Conservation (phyloP, 2,329 filamentous ascomycete genomes). For the Mycosphaerella sp. region DNA sequence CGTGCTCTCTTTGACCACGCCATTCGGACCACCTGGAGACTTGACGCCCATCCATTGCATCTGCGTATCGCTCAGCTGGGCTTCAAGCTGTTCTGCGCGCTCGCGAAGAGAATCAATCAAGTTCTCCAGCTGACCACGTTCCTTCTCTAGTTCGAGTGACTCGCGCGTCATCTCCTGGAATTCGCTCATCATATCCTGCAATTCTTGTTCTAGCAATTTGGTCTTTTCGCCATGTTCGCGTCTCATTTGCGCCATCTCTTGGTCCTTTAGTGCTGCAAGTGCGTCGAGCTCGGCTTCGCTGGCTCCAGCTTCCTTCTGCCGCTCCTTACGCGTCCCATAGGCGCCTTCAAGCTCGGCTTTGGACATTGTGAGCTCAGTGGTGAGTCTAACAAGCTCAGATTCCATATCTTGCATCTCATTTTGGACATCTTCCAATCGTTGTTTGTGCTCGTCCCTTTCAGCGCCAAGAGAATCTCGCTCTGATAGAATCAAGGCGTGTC, state of each 20-base stretch:
- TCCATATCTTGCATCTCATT: constrained; percentile 44
- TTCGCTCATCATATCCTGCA: constrained; percentile 61
- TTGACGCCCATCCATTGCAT: constrained; percentile 59
- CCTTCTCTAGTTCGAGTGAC: constrained; percentile 64
- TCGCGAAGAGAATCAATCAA: constrained; percentile 59
- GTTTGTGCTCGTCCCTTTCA: constrained; percentile 15
- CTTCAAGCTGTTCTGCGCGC: constrained; percentile 57
- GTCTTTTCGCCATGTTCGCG: constrained; percentile 27
- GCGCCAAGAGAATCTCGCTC: constrained; percentile 19
- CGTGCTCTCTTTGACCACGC: constrained; percentile 47
- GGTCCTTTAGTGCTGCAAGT: constrained; percentile 38
- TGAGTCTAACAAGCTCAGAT: constrained; percentile 57
- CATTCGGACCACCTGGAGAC: constrained; percentile 40
- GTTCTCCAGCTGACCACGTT: constrained; percentile 58
- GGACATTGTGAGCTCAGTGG: constrained; percentile 81
- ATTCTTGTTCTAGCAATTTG: constrained; percentile 54
- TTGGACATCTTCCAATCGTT: constrained; percentile 26
- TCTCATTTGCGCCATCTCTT: constrained; percentile 41
- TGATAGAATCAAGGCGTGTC: constrained; percentile 29
- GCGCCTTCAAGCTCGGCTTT: constrained; percentile 89
- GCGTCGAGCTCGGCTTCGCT: constrained; percentile 45
- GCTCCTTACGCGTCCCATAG: constrained; percentile 69
- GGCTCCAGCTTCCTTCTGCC: constrained; percentile 60
- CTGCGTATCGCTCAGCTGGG: constrained; percentile 59
- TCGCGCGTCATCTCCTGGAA: constrained; percentile 65